Evolutionary conservation across 345 rosid species (phyloP).

Genomic region (Physaria fendleri): DNA sequence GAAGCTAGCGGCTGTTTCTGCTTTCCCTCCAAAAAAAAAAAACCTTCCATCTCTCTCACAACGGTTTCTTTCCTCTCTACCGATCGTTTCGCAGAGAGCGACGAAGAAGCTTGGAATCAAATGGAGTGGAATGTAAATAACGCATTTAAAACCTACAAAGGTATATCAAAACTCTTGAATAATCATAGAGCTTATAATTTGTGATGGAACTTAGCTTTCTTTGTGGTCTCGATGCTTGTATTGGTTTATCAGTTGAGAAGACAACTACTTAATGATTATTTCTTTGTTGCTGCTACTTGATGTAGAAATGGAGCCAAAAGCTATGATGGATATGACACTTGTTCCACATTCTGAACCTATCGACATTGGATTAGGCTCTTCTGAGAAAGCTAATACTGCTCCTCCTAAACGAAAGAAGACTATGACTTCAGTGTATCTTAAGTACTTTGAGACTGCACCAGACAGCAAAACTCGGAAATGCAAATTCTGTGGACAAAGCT

Average conservation of each 20-base stretch:
- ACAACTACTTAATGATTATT: not conserved
- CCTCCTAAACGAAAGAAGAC: constrained; percentile 85
- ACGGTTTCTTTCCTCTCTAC: not conserved
- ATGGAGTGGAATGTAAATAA: constrained; percentile 86
- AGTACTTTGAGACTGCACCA: constrained; percentile 74
- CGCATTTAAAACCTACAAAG: constrained; percentile 78
- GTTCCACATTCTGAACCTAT: constrained; percentile 51
- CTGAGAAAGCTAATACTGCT: constrained; percentile 48
- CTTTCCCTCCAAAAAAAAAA: constrained; percentile 38
- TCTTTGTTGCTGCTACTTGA: constrained; percentile 23
- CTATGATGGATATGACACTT: constrained; percentile 63
- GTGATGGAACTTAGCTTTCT: constrained; percentile 1
- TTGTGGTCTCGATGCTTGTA: not conserved
- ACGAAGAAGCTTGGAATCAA: constrained; percentile 34
- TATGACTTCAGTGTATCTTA: constrained; percentile 93
- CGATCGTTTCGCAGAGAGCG: constrained; percentile 9
- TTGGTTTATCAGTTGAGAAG: not conserved
- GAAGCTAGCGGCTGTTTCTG: constrained; percentile 36
- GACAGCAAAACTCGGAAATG: constrained; percentile 87
- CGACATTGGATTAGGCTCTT: constrained; percentile 67
- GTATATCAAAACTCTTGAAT: constrained; percentile 27
- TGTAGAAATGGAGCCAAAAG: constrained; percentile 71
- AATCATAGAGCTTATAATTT: not conserved
- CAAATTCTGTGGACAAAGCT: constrained; percentile 91
- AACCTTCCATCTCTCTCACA: constrained; percentile 13